phyloP scores from a whole-genome alignment of 2,329 filamentous ascomycete genomes.

The Diaporthe citrichinensis region DNA sequence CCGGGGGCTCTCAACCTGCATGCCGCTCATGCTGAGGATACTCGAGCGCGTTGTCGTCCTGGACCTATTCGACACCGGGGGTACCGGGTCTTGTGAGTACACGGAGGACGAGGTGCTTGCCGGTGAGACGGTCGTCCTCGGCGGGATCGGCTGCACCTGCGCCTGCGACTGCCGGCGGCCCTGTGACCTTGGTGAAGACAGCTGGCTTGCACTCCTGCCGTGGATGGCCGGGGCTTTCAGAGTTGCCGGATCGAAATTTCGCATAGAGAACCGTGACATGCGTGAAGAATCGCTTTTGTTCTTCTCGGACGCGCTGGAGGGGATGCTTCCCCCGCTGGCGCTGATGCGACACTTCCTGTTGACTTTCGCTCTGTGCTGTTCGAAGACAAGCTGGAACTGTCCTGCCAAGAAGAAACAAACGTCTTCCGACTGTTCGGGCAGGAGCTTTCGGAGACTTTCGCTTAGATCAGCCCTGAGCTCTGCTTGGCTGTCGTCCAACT shows the following conservation, averaged over 20 bases:
- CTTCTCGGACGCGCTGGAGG: constrained; percentile 18
- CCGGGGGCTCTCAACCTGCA: constrained; percentile 40
- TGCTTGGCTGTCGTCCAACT: constrained; percentile 37
- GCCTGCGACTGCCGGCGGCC: constrained; percentile 29
- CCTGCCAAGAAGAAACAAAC: constrained; percentile 37
- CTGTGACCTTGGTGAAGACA: constrained; percentile 5
- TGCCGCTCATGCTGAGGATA: constrained; percentile 32
- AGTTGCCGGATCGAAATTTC: not conserved
- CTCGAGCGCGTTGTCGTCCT: constrained; percentile 36
- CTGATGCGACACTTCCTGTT: constrained; percentile 36
- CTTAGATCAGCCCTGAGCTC: constrained; percentile 39
- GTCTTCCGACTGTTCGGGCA: constrained; percentile 37
- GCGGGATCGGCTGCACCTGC: constrained; percentile 1
- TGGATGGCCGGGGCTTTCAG: not conserved
- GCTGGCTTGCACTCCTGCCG: constrained; percentile 18
- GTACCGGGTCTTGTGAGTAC: constrained; percentile 31
- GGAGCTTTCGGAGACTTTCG: constrained; percentile 34
- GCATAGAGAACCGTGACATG: constrained; percentile 39
- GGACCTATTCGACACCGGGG: not conserved
- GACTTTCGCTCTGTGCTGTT: constrained; percentile 41
- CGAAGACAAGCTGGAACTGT: constrained; percentile 41
- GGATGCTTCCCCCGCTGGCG: not conserved
- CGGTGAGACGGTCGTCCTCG: constrained; percentile 32
- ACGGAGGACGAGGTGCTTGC: constrained; percentile 36
- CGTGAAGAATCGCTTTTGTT: constrained; percentile 11